phyloP scores from a whole-genome alignment of 805 yeast species.

The Candida easanensis region DNA sequence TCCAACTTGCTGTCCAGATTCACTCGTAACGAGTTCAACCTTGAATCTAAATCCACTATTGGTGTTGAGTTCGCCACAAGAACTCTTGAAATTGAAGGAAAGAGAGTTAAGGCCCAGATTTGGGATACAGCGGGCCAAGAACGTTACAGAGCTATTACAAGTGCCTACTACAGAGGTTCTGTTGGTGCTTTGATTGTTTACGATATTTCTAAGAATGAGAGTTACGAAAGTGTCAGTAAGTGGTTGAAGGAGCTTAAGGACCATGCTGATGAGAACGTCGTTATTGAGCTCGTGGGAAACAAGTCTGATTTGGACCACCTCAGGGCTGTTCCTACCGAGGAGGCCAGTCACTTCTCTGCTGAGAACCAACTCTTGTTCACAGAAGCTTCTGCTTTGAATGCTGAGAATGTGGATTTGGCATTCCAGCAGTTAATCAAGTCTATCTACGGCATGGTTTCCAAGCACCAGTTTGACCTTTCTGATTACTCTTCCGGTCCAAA shows the following conservation, averaged over 20 bases:
- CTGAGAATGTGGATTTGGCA: conserved; percentile 92
- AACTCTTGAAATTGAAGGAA: conserved; percentile 83
- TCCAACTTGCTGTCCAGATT: conserved; percentile 90
- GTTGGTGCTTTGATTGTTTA: conserved; percentile 95
- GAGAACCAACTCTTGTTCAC: conserved; percentile 91
- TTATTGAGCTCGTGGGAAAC: conserved; percentile 90
- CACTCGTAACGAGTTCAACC: conserved; percentile 92
- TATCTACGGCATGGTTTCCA: conserved; percentile 90
- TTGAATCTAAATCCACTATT: conserved; percentile 91
- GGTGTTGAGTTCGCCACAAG: conserved; percentile 99
- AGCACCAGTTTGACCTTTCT: conserved; percentile 87
- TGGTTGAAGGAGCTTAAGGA: conserved; percentile 90
- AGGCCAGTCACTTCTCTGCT: conserved; percentile 90
- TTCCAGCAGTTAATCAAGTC: conserved; percentile 91
- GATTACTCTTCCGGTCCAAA: conserved; percentile 56
- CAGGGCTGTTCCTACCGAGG: conserved; percentile 97
- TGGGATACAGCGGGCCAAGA: conserved; percentile 99
- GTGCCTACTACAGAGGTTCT: conserved; percentile 97
- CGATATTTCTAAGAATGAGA: conserved; percentile 88
- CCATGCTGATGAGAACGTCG: conserved; percentile 93
- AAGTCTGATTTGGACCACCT: conserved; percentile 87
- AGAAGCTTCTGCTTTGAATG: conserved; percentile 91
- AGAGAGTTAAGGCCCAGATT: conserved; percentile 82
- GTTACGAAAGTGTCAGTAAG: conserved; percentile 80
- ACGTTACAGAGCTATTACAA: conserved; percentile 95